Evolutionary conservation across 163 green algal genomes (phyloP).

Genomic region (Scenedesmus sp.): DNA sequence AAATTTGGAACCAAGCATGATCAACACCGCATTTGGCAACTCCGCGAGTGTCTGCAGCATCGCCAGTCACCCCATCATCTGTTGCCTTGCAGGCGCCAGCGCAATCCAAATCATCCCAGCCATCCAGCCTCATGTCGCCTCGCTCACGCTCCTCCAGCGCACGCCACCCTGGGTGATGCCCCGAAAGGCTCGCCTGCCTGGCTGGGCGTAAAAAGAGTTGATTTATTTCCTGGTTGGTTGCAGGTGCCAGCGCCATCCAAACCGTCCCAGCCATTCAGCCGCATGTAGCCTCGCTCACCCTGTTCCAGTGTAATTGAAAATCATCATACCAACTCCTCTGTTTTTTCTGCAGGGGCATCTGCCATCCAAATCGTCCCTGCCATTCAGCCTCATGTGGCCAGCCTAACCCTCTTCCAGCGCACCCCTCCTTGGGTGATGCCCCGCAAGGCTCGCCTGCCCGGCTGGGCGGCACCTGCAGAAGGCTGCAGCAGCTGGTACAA

Average conservation of each 20-base stretch:
- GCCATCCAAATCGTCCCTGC: too few relatives aligned
- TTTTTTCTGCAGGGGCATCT: too few relatives aligned
- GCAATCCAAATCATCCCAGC: conserved; percentile 32
- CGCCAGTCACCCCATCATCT: too few relatives aligned
- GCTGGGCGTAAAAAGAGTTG: not conserved
- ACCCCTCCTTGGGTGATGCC: conserved; percentile 24
- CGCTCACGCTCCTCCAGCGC: conserved; percentile 19
- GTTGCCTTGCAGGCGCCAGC: conserved; percentile 10
- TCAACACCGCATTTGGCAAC: not conserved
- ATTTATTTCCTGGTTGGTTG: too few relatives aligned
- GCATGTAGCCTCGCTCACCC: not conserved
- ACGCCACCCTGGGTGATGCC: conserved; percentile 23
- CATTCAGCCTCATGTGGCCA: too few relatives aligned
- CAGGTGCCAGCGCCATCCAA: conserved; percentile 42
- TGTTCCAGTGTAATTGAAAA: too few relatives aligned
- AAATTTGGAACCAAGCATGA: too few relatives aligned
- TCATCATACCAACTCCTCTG: too few relatives aligned
- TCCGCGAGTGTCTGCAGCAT: too few relatives aligned
- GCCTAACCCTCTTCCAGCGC: too few relatives aligned
- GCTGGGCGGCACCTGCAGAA: not conserved
- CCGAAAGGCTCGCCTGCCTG: not conserved
- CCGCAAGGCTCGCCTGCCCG: not conserved
- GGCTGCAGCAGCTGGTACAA: not conserved
- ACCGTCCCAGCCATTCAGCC: conserved; percentile 4
- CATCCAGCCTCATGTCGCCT: not conserved